Evolutionary conservation across 257 asterid species (phyloP), one percentile per base, ranked within the genome.

Genomic region (Plantago ovata): DNA sequence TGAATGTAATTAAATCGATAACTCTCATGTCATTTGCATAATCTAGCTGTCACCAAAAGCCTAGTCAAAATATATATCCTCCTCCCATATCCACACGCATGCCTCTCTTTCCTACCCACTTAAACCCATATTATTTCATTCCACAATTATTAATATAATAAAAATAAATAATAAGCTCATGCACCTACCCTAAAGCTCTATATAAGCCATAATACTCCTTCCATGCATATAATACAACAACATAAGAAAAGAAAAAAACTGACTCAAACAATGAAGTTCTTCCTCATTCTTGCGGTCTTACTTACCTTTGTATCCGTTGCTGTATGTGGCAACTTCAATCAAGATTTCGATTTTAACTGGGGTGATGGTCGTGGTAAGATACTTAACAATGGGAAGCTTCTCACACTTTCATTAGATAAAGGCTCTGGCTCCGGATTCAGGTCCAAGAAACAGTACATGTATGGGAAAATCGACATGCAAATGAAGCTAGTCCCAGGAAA

Each of bases 401-500:
- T 77, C 3, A 71, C 81, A 1, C 67, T 80, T 38, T 68, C 86
- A 45, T 68, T 80, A 42, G 83, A 80, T 51, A 68, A 62, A 67
- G 48, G 9, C 12, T 76, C 83, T 47, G 83, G 86, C 6, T 80
- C 83, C 18, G 86, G 83, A 16, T 71, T 68, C 56, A 62, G 52
- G 67, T 77, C 86, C 64, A 80, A 77, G 41, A 71, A 23, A 3
- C 75, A 80, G 44, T 77, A 65, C 46, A 12, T 80, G 64, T 76
- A 65, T 49, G 86, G 83, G 41, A 77, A 76, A 43, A 71, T 77
- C 11, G 83, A 79, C 70, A 67, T 76, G 72, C 77, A 76, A 42
- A 41, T 79, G 32, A 79, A 73, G 69, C 82, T 79, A 38, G 82
- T 79, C 13, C 78, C 82, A 1, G 80, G 80, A 12, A 76, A 79